These are phyloP conservation scores for Scleromitrula shiraiana DNA, from an alignment of 2,329 filamentous ascomycete species.

Conservation along the genomic window DNA sequence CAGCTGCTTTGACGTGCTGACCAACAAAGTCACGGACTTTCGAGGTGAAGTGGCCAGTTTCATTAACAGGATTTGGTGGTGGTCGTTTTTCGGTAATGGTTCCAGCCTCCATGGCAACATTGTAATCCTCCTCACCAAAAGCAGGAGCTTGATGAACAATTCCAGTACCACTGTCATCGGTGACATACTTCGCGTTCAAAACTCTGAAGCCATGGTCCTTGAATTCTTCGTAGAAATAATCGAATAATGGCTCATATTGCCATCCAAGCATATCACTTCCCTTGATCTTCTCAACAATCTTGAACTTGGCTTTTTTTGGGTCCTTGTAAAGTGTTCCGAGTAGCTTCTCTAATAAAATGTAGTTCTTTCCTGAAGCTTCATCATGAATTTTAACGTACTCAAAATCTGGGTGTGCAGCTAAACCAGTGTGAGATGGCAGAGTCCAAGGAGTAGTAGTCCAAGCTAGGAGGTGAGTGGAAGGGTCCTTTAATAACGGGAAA, in stretches of 20 bases:
- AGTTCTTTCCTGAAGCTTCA: conserved; percentile 72
- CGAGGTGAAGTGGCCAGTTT: conserved; percentile 69
- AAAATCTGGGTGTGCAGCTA: conserved; percentile 73
- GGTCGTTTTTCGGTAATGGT: conserved; percentile 68
- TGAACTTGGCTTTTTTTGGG: conserved; percentile 89
- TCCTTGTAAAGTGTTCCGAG: conserved; percentile 85
- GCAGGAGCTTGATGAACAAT: conserved; percentile 91
- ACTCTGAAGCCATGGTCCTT: conserved; percentile 78
- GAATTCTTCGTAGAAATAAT: conserved; percentile 85
- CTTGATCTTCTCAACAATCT: conserved; percentile 69
- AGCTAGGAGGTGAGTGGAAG: conserved; percentile 60
- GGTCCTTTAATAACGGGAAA: conserved; percentile 74
- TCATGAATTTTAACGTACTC: conserved; percentile 85
- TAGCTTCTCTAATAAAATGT: conserved; percentile 75
- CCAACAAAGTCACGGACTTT: conserved; percentile 76
- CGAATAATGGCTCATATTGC: conserved; percentile 83
- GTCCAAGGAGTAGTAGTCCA: conserved; percentile 57
- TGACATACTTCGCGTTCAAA: conserved; percentile 78
- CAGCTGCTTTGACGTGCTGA: conserved; percentile 83
- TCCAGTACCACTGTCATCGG: conserved; percentile 81
- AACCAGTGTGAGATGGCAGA: conserved; percentile 68
- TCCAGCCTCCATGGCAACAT: conserved; percentile 66
- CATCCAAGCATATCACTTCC: conserved; percentile 74
- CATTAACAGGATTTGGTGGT: conserved; percentile 89
- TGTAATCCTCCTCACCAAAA: conserved; percentile 95